Evolutionary conservation across 225 moss, liverwort and hornwort species (phyloP).

Genomic region (Bryum argenteum): DNA sequence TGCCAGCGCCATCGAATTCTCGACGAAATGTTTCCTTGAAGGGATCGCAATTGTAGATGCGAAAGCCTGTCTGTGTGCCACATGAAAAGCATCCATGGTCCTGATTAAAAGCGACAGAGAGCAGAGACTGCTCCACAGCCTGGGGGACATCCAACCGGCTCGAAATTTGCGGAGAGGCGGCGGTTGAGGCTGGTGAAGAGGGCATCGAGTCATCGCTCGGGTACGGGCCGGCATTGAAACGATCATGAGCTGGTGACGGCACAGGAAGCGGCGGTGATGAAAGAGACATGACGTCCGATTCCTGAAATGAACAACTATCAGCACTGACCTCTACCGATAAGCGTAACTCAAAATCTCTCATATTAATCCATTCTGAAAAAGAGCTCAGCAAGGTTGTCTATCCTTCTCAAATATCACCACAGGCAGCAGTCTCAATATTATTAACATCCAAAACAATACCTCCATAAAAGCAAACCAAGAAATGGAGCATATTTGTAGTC

Average conservation of each 20-base stretch:
- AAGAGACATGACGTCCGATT: constrained; percentile 39
- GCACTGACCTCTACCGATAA: too few species aligned
- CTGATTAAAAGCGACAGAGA: constrained; percentile 69
- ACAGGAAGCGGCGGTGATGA: constrained; percentile 58
- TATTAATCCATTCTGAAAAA: constrained; percentile 8
- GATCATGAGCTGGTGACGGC: constrained; percentile 52
- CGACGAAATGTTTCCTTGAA: constrained; percentile 69
- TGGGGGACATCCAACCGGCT: constrained; percentile 38
- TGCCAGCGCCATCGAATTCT: constrained; percentile 62
- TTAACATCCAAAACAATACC: too few species aligned
- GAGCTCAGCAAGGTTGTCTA: background rate
- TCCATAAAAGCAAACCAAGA: too few species aligned
- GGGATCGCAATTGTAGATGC: constrained; percentile 67
- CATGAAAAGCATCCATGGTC: constrained; percentile 73
- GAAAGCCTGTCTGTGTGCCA: constrained; percentile 68
- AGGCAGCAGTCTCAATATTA: background rate
- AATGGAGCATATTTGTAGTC: background rate
- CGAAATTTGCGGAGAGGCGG: constrained; percentile 48
- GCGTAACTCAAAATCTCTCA: background rate
- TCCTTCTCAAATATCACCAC: background rate
- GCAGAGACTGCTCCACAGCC: constrained; percentile 39
- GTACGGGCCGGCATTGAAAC: constrained; percentile 29
- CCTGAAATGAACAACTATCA: background rate
- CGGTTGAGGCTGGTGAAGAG: constrained; percentile 44
- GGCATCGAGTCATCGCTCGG: constrained; percentile 40